These are phyloP conservation scores for Escallonia herrerae DNA, from an alignment of 129 eudicot genomes.

Conservation along the genomic window DNA sequence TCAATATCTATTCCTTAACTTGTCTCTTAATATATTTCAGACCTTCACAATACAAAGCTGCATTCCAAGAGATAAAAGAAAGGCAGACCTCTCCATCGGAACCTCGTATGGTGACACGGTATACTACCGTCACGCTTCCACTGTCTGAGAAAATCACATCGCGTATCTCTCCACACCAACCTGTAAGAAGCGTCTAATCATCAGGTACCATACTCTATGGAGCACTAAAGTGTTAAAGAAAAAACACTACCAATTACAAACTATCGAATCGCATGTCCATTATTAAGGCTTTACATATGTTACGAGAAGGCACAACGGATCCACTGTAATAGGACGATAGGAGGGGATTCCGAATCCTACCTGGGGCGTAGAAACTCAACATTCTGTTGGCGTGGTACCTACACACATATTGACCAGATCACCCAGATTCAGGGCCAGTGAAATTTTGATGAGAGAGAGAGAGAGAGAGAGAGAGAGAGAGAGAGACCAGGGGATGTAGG, in stretches of 20 bases:
- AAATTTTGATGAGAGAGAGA: not conserved
- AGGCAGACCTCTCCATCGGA: constrained; percentile 89
- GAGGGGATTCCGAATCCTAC: constrained; percentile 15
- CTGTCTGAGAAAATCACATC: constrained; percentile 85
- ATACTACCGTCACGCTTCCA: constrained; percentile 92
- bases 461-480: not conserved
- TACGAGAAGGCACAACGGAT: too few species aligned
- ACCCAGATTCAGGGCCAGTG: not conserved
- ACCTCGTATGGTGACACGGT: constrained; percentile 88
- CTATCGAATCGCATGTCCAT: too few species aligned
- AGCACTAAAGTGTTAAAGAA: too few species aligned
- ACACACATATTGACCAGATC: not conserved
- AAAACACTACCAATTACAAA: too few species aligned
- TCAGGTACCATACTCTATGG: not conserved
- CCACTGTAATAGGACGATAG: too few species aligned
- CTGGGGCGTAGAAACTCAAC: constrained; percentile 98
- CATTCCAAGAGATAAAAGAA: not conserved
- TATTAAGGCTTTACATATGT: too few species aligned
- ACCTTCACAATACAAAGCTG: too few species aligned
- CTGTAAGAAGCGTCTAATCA: constrained; percentile 23
- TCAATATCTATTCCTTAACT: too few species aligned
- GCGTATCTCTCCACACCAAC: constrained; percentile 99
- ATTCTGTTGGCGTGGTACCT: constrained; percentile 97
- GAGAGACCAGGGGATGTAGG: constrained; percentile 61
- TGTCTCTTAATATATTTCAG: too few species aligned